Conservation (phyloP, 2,329 filamentous ascomycete genomes). For the Simplicillium aogashimaense region DNA sequence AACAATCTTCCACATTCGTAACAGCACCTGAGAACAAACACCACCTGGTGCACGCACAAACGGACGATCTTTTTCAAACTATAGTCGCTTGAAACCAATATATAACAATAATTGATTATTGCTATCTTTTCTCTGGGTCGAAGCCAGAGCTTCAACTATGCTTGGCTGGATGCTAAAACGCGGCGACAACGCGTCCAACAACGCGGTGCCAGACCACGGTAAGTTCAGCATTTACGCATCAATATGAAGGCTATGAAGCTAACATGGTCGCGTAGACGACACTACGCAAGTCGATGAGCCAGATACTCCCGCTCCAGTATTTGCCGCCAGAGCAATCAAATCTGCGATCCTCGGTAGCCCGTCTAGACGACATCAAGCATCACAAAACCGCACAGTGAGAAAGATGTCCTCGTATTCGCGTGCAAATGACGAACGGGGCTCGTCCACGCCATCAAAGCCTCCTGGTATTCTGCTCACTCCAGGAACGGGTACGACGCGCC, state of each 20-base stretch:
- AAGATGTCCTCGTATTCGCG: slow-evolving; percentile 11
- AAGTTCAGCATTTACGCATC: no score
- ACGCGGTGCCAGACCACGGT: slow-evolving; percentile 18
- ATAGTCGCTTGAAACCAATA: background rate
- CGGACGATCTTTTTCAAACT: no score
- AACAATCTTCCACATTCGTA: no score
- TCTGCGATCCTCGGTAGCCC: slow-evolving; percentile 55
- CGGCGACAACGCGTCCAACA: slow-evolving; percentile 26
- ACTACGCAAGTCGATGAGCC: slow-evolving; percentile 44
- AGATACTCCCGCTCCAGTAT: slow-evolving; percentile 57
- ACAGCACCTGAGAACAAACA: no score
- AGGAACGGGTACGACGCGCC: slow-evolving; percentile 47
- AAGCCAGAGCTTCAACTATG: slow-evolving; percentile 25
- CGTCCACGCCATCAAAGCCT: slow-evolving; percentile 37
- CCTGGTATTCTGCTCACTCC: slow-evolving; percentile 55
- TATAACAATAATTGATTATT: no score
- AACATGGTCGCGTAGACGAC: slow-evolving; percentile 16
- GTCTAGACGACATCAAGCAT: slow-evolving; percentile 25
- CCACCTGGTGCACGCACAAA: no score
- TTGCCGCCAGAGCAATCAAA: slow-evolving; percentile 55
- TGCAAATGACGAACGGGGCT: slow-evolving; percentile 14
- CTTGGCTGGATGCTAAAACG: slow-evolving; percentile 49
- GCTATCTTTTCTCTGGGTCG: background rate
- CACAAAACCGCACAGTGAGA: slow-evolving; percentile 11
- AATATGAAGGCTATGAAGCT: background rate